Base-by-base conservation (phyloP, 805 yeast genomes). In the Metschnikowia matae region DNA sequence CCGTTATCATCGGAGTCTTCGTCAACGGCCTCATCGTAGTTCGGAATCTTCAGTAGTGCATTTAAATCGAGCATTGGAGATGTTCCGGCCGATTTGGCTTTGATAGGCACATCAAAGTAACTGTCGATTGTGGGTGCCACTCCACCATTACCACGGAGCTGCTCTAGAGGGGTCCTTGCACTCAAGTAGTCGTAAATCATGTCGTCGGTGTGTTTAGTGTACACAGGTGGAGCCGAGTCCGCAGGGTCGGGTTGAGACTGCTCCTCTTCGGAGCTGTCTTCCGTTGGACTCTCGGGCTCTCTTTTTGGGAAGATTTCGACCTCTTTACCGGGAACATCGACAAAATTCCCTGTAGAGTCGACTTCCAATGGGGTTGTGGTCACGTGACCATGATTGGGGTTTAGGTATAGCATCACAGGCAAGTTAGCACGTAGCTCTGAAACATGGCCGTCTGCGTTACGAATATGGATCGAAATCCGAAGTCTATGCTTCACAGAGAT, bases 361-460 rank as follows among this genome's bases (percentile, higher is more conserved):
- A 69, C 54, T 15, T 65, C 70, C 51, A 55, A 65, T 48, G 68
- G 72, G 17, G 57, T 56, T 1, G 75, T 72, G n/a, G 59, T 54
- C 6, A 67, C 72, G 44, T 62, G 63, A 2, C 77, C 77, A 58
- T 65, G 62, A 42, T 67, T 66, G 3, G 77, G 68, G 48, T 76
- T 71, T 15, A 78, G 60, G 51, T 73, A 77, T 3, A 79, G 59
- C 34, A 59, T 56, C 1, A 80, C 62, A 0, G 84, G 84, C 40
- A 80, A 61, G 53, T 78, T 79, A 10, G 83, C 80, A 45, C 80
- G 65, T 32, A 80, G 67, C 56, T 79, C 82, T 47, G 80, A 75
- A 2, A 67, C 62, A 58, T 78, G 82, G 14, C 83, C 83, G 52
- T 71, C 78, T 6, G 71, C 66, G 51, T 80, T 80, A 20, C 71